Evolutionary conservation across 768 basidiomycete genomes (phyloP), one percentile per base, ranked within the genome.

Genomic region (Cystobasidiopsis lactophilus): DNA sequence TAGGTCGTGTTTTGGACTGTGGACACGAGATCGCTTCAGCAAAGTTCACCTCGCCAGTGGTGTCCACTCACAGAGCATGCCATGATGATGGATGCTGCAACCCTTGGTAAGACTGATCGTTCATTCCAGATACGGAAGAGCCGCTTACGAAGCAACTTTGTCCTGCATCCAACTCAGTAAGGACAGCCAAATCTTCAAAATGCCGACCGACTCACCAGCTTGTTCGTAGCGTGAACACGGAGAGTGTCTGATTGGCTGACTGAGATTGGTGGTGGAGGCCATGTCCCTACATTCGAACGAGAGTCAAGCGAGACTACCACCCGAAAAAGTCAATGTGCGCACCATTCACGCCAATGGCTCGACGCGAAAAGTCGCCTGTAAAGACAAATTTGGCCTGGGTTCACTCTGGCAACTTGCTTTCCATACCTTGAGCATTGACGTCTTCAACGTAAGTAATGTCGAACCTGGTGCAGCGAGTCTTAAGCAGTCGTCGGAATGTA

Each of bases 41-140:
- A 7, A 41, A 23, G 21, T 23, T 41, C 40, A 41, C 10, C 33
- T 35, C 33, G 7, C 10, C 40, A 29, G 16, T 3, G 21, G 74
- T 0, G 81, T 74, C 1, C 75, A 73, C 65, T 88, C 89, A 72
- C 93, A 86, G 69, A 77, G 86, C 80, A 91, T 84, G 57, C 91
- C 91, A 67, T 93, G 89, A 63, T 89, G 81, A 65, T 96, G 91
- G 16, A 95, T 68, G 0, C 79, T 73, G 0, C 81, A 35, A 35
- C 16, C 9, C 9, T 35, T 16, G 9, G 33, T 7, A 16, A 35
- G 33, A 35, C 7, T 35, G 33, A 35, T 7, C 33, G 52, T 33
- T n/a, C 46, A 40, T n/a, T 54, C 47, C 9, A 31, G 18, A n/a
- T n/a, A n/a, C n/a, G n/a, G n/a, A n/a, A n/a, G n/a, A n/a, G n/a